Evolutionary conservation across 345 rosid species (phyloP).

Genomic region (Combretum micranthum): DNA sequence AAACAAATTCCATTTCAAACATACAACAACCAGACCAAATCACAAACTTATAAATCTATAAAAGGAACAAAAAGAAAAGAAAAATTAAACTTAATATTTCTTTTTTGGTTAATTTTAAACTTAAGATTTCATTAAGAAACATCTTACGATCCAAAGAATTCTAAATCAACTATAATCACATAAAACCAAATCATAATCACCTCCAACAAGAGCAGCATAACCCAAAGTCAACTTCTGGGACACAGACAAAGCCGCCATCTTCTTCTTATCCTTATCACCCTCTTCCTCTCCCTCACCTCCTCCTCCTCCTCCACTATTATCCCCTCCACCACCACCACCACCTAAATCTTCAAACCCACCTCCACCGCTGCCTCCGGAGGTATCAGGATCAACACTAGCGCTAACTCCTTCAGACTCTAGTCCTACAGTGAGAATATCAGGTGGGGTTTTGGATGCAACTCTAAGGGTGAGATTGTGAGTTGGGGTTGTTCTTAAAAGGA

Average conservation of each 20-base stretch:
- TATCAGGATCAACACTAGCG: slow-evolving; percentile 17
- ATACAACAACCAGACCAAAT: no score
- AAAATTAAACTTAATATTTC: no score
- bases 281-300: slow-evolving; percentile 25
- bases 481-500: no score
- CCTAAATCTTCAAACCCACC: slow-evolving; percentile 1
- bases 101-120: no score
- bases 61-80: no score
- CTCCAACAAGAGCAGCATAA: slow-evolving; percentile 66
- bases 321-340: slow-evolving; percentile 12
- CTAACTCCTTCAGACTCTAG: slow-evolving; percentile 16
- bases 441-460: slow-evolving; percentile 5
- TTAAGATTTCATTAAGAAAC: no score
- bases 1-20: no score
- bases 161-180: no score
- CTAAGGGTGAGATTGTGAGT: no score
- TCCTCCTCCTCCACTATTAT: slow-evolving; percentile 9
- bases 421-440: slow-evolving; percentile 4
- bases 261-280: slow-evolving; percentile 23
- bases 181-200: slow-evolving; percentile 19
- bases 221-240: slow-evolving; percentile 61
- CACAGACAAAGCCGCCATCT: slow-evolving; percentile 47
- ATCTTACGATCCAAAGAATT: no score
- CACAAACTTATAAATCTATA: no score
- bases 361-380: slow-evolving; percentile 13